Evolutionary conservation across 129 eudicot genomes (phyloP).

Genomic region (Escallonia rubra): DNA sequence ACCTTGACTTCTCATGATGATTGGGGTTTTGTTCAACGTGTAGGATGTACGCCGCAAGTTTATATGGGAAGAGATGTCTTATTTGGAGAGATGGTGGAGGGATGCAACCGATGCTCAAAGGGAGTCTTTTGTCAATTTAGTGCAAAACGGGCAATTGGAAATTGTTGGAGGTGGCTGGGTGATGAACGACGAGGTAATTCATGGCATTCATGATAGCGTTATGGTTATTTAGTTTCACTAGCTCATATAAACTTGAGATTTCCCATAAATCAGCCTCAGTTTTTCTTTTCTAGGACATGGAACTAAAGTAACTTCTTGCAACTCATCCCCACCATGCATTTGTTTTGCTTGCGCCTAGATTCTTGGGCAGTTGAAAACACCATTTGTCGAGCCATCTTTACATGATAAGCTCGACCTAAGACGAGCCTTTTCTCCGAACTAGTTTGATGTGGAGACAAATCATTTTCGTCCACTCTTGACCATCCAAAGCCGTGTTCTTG

Average conservation of each 20-base stretch:
- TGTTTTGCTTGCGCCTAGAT: no score
- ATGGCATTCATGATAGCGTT: background rate
- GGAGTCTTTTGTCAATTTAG: slow-evolving; percentile 56
- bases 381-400: no score
- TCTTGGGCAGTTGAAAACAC: no score
- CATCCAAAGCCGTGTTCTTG: no score
- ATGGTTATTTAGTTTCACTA: background rate
- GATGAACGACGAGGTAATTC: slow-evolving; percentile 95
- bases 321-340: no score
- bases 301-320: no score
- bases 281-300: no score
- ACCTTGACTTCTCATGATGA: background rate
- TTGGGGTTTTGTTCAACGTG: background rate
- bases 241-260: background rate
- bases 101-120: slow-evolving; percentile 61
- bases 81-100: slow-evolving; percentile 98
- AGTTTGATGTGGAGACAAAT: no score
- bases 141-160: slow-evolving; percentile 92
- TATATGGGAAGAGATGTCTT: slow-evolving; percentile 99
- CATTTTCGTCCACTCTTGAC: no score
- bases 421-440: no score
- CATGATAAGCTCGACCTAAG: no score
- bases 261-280: no score
- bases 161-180: slow-evolving; percentile 99
- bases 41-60: slow-evolving; percentile 90